Conservation (phyloP, 768 basidiomycete genomes). For the Lactarius trivialis region DNA sequence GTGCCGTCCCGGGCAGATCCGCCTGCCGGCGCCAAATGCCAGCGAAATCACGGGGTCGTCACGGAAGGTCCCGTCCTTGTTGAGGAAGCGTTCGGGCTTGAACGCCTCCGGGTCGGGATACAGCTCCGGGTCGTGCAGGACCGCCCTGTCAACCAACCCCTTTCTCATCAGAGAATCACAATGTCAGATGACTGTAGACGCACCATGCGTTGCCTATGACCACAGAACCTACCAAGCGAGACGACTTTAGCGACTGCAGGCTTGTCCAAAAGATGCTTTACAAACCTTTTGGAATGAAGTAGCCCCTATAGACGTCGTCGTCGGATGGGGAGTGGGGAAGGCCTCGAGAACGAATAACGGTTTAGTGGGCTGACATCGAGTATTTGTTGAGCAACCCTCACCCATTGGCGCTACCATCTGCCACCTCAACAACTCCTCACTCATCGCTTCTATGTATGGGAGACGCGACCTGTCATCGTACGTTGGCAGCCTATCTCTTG, state of each 20-base stretch:
- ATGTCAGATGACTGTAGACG: not conserved
- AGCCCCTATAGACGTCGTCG: conserved; percentile 27
- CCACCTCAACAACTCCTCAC: conserved; percentile 26
- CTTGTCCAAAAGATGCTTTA: not conserved
- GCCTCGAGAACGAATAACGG: not conserved
- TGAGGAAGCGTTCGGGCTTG: conserved; percentile 28
- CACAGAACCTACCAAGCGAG: not conserved
- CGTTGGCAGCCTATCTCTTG: not conserved
- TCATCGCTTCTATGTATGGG: conserved; percentile 21
- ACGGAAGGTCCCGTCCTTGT: not conserved
- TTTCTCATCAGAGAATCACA: no score
- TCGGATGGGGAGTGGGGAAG: conserved; percentile 23
- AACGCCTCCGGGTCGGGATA: conserved; percentile 27
- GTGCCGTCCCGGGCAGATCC: conserved; percentile 23
- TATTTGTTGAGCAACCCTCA: not conserved
- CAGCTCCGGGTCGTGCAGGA: conserved; percentile 25
- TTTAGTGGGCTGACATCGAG: no score
- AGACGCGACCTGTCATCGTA: not conserved
- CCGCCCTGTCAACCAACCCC: not conserved
- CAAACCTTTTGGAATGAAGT: conserved; percentile 27
- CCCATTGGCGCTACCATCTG: conserved; percentile 21
- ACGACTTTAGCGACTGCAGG: not conserved
- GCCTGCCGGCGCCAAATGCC: conserved; percentile 16
- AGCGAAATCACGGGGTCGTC: not conserved
- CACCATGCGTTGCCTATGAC: conserved; percentile 28